Evolutionary conservation across 1,139 yeast genomes (phyloP), one percentile per base, ranked within the genome.

Genomic region (Hansenula sp.): DNA sequence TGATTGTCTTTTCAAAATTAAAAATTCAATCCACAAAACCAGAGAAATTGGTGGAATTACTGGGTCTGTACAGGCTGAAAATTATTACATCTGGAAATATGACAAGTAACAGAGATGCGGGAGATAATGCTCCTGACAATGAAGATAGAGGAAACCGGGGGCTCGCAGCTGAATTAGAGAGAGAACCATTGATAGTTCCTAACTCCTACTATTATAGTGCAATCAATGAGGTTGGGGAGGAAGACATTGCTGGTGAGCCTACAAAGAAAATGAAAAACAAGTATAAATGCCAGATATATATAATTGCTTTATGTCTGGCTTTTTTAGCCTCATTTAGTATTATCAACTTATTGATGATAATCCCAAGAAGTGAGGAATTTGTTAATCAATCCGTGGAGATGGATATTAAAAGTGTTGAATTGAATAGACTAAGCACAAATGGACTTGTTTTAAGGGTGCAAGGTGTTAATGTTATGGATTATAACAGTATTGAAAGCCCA

Each of bases 401-500:
- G 44, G 59, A 62, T n/a, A 52, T 66, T 4, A 57, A 58, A 31
- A 54, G 59, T 35, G 48, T 67, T 15, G 51, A 51, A n/a, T 46
- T 67, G n/a, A 48, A 59, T 2, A 63, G 65, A 4, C 41, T 67
- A 11, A 51, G 28, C 41, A 59, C 48, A 41, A 47, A 40, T 48
- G 71, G 71, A 0, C 46, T 66, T 9, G 48, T 59, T 27, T 41
- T 68, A 6, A 51, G 55, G 33, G 57, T 66, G 2, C 49, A 54
- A 17, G 71, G 70, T 13, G 42, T 55, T 1, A 54, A 55, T 39
- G 32, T 43, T 2, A 62, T 65, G 40, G 57, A 66, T 36, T 67
- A 58, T 46, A 50, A 61, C 13, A 40, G 47, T 3, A 61, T 67
- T 29, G 59, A 60, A 0, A 59, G 56, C 41, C 18, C 46, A 1